A percentile compares a stretch with the other conserved stretches of the same genome.
Conservation (phyloP, 768 basidiomycete species). For the Russula lepida region DNA sequence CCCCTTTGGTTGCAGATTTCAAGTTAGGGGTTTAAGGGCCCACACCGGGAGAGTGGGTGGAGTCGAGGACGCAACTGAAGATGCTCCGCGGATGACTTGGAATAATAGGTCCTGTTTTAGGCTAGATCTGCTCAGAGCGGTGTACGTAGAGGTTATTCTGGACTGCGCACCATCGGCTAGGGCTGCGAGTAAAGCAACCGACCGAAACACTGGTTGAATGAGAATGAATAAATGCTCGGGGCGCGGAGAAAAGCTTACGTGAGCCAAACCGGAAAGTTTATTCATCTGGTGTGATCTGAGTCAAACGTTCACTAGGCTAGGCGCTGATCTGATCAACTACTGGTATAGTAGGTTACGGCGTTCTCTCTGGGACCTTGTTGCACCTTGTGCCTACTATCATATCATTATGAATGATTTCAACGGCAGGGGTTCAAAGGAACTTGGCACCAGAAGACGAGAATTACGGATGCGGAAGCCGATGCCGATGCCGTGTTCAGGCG, state of each 20-base stretch:
- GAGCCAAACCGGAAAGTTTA: background rate
- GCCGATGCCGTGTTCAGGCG: background rate
- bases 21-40: background rate
- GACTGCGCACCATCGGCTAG: background rate
- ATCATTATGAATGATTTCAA: background rate
- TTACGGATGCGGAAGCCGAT: background rate
- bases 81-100: background rate
- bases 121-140: background rate
- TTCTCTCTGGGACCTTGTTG: background rate
- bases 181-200: no score
- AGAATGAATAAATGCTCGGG: no score
- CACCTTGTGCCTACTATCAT: background rate
- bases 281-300: background rate
- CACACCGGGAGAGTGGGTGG: background rate
- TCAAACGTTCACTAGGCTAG: background rate
- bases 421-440: background rate
- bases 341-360: background rate
- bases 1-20: background rate
- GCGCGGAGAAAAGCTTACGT: background rate
- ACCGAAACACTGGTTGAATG: background rate
- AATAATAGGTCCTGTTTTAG: constrained; percentile 2
- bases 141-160: background rate
- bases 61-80: background rate
- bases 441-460: background rate
- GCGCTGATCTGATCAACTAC: background rate